These are phyloP conservation scores for Melampsora larici-populina DNA, from an alignment of 1,284 basidiomycete genomes.

Conservation along the genomic window DNA sequence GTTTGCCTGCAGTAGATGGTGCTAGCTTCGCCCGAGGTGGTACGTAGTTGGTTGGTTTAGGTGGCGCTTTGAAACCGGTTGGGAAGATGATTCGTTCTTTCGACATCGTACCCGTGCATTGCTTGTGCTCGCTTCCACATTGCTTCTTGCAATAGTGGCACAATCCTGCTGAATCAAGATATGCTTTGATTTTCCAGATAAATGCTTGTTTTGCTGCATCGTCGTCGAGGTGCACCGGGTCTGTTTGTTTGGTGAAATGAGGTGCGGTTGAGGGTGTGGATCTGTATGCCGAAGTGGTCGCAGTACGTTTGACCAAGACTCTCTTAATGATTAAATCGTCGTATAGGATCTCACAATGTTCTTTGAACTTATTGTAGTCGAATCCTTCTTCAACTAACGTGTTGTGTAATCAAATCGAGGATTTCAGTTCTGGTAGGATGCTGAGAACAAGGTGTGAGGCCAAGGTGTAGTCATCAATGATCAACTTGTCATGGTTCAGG, in stretches of 20 bases:
- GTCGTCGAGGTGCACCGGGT: not conserved
- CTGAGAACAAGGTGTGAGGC: not conserved
- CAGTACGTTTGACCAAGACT: too few species aligned
- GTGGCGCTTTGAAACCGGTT: not conserved
- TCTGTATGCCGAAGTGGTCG: too few species aligned
- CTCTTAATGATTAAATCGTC: not conserved
- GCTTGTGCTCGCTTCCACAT: not conserved
- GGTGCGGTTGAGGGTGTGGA: too few species aligned
- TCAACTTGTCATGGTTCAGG: constrained; percentile 1
- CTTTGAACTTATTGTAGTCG: not conserved
- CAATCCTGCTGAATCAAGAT: not conserved
- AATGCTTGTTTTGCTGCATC: not conserved
- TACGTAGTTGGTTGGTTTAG: not conserved
- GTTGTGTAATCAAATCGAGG: not conserved
- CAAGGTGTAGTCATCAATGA: not conserved
- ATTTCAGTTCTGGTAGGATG: not conserved
- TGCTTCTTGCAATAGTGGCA: constrained; percentile 17
- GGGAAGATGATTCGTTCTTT: not conserved
- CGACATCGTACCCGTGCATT: too few species aligned
- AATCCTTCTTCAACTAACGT: not conserved
- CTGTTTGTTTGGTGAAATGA: not conserved
- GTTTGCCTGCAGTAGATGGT: not conserved
- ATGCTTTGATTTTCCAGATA: constrained; percentile 13
- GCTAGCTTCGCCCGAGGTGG: too few species aligned
- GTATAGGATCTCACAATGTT: not conserved